These are phyloP conservation scores for Boletus nobilissimus DNA, from an alignment of 1,284 basidiomycete genomes.

Conservation along the genomic window DNA sequence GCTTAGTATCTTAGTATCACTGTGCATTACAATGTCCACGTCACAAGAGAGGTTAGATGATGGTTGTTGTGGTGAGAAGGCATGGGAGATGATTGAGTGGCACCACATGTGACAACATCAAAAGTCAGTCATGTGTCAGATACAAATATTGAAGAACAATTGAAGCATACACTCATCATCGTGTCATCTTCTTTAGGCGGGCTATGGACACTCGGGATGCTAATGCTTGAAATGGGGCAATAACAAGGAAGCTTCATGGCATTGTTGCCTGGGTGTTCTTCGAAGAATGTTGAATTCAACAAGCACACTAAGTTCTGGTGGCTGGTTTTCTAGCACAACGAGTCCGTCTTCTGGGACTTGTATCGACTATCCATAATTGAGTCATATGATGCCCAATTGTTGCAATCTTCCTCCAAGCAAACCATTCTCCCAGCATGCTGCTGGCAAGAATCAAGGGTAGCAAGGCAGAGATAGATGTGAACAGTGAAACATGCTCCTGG, in stretches of 20 bases:
- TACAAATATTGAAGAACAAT: slow-evolving; percentile 2
- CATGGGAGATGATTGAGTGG: too few species aligned
- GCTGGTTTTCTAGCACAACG: slow-evolving; percentile 72
- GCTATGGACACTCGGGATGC: slow-evolving; percentile 61
- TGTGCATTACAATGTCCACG: too few species aligned
- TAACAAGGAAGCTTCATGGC: slow-evolving; percentile 56
- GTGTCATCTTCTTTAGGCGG: slow-evolving; percentile 42
- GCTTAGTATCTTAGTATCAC: too few species aligned
- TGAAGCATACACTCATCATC: slow-evolving; percentile 53
- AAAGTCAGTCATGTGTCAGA: slow-evolving; percentile 14
- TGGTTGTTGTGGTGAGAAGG: too few species aligned
- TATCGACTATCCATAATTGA: slow-evolving; percentile 66
- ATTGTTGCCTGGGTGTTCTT: slow-evolving; percentile 52
- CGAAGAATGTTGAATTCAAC: slow-evolving; percentile 73
- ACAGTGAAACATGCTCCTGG: slow-evolving; percentile 65
- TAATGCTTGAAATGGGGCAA: slow-evolving; percentile 74
- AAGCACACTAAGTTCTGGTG: slow-evolving; percentile 59
- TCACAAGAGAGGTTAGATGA: too few species aligned
- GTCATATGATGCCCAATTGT: slow-evolving; percentile 60
- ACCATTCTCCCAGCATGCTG: slow-evolving; percentile 26
- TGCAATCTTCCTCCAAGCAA: slow-evolving; percentile 33
- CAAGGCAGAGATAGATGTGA: slow-evolving; percentile 76
- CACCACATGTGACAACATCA: slow-evolving; percentile 47
- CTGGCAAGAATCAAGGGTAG: slow-evolving; percentile 59
- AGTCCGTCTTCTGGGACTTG: slow-evolving; percentile 54